A percentile compares a stretch with the other conserved stretches of the same genome.
Evolutionary conservation across 768 basidiomycete genomes (phyloP).

Genomic region (Suillus bovinus): DNA sequence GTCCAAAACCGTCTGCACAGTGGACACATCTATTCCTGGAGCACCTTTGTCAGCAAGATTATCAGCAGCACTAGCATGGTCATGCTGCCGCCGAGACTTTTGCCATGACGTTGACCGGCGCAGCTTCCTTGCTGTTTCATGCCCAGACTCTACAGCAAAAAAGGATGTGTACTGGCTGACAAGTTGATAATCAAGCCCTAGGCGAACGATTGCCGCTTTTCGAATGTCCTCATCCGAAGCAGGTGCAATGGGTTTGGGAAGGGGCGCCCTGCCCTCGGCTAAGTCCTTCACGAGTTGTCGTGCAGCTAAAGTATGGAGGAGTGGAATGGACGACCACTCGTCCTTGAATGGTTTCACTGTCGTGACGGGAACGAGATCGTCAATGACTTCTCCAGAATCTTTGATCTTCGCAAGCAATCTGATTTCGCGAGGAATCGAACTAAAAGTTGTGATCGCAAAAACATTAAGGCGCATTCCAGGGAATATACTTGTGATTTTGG

Average conservation of each 20-base stretch:
- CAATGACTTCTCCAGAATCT: constrained; percentile 19
- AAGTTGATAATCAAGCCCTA: constrained; percentile 54
- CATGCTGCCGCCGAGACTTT: constrained; percentile 17
- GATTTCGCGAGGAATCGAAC: constrained; percentile 27
- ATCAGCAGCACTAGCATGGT: neutral
- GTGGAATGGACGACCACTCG: constrained; percentile 22
- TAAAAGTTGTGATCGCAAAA: constrained; percentile 31
- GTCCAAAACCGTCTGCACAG: constrained; percentile 21
- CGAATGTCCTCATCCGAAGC: constrained; percentile 35
- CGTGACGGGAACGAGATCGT: constrained; percentile 25
- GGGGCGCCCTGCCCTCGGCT: constrained; percentile 34
- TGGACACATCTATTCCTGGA: neutral
- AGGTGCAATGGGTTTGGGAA: constrained; percentile 29
- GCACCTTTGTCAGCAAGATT: neutral
- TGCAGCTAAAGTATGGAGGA: constrained; percentile 57
- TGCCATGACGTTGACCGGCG: constrained; percentile 12
- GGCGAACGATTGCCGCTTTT: constrained; percentile 47
- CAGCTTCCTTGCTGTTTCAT: constrained; percentile 17
- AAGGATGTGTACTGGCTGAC: constrained; percentile 56
- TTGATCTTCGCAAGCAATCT: constrained; percentile 29
- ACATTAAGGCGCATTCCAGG: constrained; percentile 35
- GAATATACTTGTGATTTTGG: constrained; percentile 31
- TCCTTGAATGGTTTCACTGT: constrained; percentile 28
- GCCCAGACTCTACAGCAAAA: constrained; percentile 48
- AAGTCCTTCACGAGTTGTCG: constrained; percentile 55